Evolutionary conservation across 176 grass and related monocot species (phyloP).

Genomic region (Cenchrus fungigraminus): DNA sequence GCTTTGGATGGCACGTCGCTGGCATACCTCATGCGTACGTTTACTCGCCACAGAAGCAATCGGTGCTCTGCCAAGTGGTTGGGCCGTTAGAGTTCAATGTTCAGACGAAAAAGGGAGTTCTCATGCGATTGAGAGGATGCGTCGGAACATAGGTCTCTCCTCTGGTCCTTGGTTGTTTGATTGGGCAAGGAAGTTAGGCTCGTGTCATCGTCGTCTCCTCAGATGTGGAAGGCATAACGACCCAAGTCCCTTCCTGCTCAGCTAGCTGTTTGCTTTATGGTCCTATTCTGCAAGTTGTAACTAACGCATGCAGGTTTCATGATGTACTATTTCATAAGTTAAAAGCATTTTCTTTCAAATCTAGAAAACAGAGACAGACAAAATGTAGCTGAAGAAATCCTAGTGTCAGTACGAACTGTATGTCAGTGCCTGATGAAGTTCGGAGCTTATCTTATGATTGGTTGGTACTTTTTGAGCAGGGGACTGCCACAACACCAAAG

Average conservation of each 20-base stretch:
- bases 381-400: background rate
- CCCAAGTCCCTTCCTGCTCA: background rate
- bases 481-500: conserved; percentile 62
- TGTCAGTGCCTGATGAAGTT: background rate
- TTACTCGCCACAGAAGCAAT: conserved; percentile 30
- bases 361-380: background rate
- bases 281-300: background rate
- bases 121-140: background rate
- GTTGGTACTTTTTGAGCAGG: conserved; percentile 30
- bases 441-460: background rate
- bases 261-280: background rate
- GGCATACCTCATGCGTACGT: background rate
- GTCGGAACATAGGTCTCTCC: background rate
- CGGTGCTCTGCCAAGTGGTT: background rate
- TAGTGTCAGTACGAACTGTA: background rate
- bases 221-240: background rate
- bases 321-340: background rate
- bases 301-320: background rate
- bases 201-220: background rate
- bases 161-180: conserved; percentile 17
- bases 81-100: background rate
- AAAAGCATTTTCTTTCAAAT: background rate
- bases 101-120: background rate
- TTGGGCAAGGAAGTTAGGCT: conserved; percentile 20
- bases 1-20: background rate